Conservation (phyloP, 768 basidiomycete genomes). For the Pholiota conissans region DNA sequence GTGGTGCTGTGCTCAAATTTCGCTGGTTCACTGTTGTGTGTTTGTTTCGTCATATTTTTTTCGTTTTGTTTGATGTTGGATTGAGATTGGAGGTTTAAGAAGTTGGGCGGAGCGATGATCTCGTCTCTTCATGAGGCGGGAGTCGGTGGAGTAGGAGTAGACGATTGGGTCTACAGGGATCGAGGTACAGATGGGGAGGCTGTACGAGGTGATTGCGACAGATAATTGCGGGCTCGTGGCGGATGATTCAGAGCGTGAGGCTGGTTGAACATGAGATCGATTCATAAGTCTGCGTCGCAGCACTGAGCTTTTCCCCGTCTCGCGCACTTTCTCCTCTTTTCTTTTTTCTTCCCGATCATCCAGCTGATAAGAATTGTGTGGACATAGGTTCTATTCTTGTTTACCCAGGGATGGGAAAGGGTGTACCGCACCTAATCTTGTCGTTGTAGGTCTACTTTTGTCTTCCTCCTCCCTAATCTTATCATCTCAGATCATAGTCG, state of each 20-base stretch:
- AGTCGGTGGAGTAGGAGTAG: not conserved
- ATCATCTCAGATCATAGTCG: not conserved
- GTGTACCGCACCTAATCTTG: not conserved
- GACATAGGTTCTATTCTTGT: not conserved
- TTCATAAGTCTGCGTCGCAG: constrained; percentile 3
- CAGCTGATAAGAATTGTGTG: not conserved
- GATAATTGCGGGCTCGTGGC: too few species aligned
- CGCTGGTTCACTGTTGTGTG: not conserved
- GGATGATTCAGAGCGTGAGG: not conserved
- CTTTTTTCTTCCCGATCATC: not conserved
- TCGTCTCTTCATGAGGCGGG: not conserved
- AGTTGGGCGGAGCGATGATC: not conserved
- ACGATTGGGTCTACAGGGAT: not conserved
- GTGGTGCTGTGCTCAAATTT: constrained; percentile 8
- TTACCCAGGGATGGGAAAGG: not conserved
- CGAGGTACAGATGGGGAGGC: not conserved
- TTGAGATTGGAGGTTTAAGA: not conserved
- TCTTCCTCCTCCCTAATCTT: not conserved
- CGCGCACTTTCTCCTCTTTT: not conserved
- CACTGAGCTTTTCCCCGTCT: constrained; percentile 4
- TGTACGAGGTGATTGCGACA: not conserved
- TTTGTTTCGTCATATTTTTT: not conserved
- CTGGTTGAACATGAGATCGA: constrained; percentile 6
- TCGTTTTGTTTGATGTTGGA: not conserved
- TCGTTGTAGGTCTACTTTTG: not conserved